Percentiles rank a stretch among this genome's conserved stretches.
Conservation (phyloP, 192 early-diverging fungal genomes). For the Radiomyces spectabilis region DNA sequence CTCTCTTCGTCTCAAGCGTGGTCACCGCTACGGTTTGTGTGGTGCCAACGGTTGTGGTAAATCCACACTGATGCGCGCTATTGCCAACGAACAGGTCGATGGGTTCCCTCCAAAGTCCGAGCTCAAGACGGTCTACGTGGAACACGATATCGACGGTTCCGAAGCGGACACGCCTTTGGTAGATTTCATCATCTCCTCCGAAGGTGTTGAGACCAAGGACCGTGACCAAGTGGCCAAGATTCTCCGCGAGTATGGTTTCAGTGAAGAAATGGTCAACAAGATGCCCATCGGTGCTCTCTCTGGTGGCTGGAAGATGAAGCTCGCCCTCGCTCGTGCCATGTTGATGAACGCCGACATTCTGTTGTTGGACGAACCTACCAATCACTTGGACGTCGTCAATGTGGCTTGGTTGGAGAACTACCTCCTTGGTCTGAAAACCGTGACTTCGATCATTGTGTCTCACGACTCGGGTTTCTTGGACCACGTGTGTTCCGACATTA, state of each 20-base stretch:
- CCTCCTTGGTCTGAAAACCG: conserved; percentile 58
- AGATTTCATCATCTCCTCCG: conserved; percentile 58
- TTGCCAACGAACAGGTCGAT: conserved; percentile 74
- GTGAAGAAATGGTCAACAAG: conserved; percentile 49
- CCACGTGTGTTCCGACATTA: conserved; percentile 71
- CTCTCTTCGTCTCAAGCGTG: conserved; percentile 55
- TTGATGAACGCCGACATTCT: conserved; percentile 79
- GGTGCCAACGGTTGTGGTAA: conserved; percentile 84
- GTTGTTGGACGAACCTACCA: conserved; percentile 80
- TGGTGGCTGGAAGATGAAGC: conserved; percentile 90
- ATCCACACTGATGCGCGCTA: conserved; percentile 81
- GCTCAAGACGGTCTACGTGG: conserved; percentile 74
- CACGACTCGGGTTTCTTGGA: conserved; percentile 85
- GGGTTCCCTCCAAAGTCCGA: conserved; percentile 73
- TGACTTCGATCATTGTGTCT: conserved; percentile 81
- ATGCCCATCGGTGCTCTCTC: conserved; percentile 71
- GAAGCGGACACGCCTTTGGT: conserved; percentile 62
- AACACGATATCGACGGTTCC: conserved; percentile 67
- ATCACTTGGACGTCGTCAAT: conserved; percentile 72
- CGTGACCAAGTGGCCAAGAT: conserved; percentile 33
- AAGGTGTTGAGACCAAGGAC: conserved; percentile 50
- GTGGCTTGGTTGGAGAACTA: conserved; percentile 62
- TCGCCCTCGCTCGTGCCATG: conserved; percentile 81
- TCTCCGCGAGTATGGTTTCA: conserved; percentile 62
- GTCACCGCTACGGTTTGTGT: conserved; percentile 75